Conservation (phyloP, 2,329 filamentous ascomycete genomes). For the Fusarium xylarioides region DNA sequence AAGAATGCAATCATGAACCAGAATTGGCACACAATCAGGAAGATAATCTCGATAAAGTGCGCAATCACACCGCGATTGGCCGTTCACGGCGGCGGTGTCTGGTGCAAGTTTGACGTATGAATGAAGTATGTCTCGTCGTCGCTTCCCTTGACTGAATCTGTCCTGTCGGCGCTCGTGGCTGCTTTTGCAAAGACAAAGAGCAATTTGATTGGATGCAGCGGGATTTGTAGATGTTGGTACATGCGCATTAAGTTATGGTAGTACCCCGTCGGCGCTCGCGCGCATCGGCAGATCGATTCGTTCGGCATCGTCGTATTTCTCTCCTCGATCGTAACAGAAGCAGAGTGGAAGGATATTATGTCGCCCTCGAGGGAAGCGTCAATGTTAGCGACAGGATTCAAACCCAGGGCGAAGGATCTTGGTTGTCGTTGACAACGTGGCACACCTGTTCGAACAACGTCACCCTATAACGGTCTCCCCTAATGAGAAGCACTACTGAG, state of each 20-base stretch:
- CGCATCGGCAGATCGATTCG: slow-evolving; percentile 53
- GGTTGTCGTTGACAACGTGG: not conserved
- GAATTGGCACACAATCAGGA: slow-evolving; percentile 58
- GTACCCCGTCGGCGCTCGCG: slow-evolving; percentile 53
- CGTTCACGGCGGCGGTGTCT: slow-evolving; percentile 54
- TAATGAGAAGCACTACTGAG: slow-evolving; percentile 49
- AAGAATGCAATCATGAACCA: slow-evolving; percentile 66
- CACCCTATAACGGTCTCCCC: slow-evolving; percentile 36
- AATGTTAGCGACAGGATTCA: not conserved
- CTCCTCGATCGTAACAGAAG: slow-evolving; percentile 50
- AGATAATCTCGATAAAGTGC: slow-evolving; percentile 55
- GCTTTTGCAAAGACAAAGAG: slow-evolving; percentile 60
- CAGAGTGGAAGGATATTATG: slow-evolving; percentile 49
- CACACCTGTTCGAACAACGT: slow-evolving; percentile 50
- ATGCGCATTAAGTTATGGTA: slow-evolving; percentile 64
- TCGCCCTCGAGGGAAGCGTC: slow-evolving; percentile 39
- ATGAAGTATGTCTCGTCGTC: slow-evolving; percentile 56
- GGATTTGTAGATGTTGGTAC: slow-evolving; percentile 63
- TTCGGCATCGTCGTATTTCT: slow-evolving; percentile 43
- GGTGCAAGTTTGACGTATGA: slow-evolving; percentile 64
- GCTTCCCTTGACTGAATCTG: slow-evolving; percentile 12
- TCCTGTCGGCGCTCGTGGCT: slow-evolving; percentile 11
- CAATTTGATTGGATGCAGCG: slow-evolving; percentile 60
- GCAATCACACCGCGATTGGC: slow-evolving; percentile 48
- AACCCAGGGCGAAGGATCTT: not conserved